phyloP scores from a whole-genome alignment of 2,329 filamentous ascomycete species.

The Fusarium pseudoanthophilum region DNA sequence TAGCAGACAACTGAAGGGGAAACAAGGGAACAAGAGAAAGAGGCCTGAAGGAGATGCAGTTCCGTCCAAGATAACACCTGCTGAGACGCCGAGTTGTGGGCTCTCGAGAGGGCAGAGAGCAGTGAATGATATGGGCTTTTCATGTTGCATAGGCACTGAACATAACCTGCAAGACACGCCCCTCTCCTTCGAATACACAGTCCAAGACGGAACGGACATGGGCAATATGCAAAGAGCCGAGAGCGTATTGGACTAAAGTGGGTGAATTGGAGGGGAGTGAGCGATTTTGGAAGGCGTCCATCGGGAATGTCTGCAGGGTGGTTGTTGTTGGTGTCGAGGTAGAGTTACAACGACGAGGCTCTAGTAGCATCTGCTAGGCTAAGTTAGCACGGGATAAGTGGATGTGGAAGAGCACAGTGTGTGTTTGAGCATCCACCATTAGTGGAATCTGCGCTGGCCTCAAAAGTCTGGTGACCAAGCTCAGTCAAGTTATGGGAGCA shows the following conservation, averaged over 20 bases:
- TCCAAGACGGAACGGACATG: constrained; percentile 16
- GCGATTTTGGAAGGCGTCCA: constrained; percentile 36
- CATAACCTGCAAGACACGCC: constrained; percentile 20
- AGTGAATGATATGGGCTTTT: constrained; percentile 19
- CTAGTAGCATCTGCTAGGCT: constrained; percentile 9
- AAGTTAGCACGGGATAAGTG: constrained; percentile 16
- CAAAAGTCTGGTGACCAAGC: constrained; percentile 14
- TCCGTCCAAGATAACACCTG: constrained; percentile 24
- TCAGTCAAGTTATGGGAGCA: not conserved
- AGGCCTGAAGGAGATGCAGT: constrained; percentile 10
- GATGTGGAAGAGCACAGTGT: constrained; percentile 25
- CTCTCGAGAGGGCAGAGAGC: constrained; percentile 6
- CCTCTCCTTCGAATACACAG: constrained; percentile 11
- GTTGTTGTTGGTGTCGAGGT: constrained; percentile 34
- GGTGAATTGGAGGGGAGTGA: constrained; percentile 35
- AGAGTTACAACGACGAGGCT: constrained; percentile 37
- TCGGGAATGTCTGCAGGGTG: constrained; percentile 34
- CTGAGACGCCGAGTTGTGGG: constrained; percentile 3
- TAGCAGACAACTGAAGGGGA: not conserved
- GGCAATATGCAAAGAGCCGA: constrained; percentile 25
- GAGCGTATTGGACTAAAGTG: constrained; percentile 22
- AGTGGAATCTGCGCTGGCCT: constrained; percentile 25
- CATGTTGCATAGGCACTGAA: constrained; percentile 19
- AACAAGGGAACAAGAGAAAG: not conserved
- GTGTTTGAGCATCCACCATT: constrained; percentile 13